Evolutionary conservation across 208 protist genomes (phyloP), one percentile per base, ranked within the genome.

Genomic region (Wallacemonas rigidus): DNA sequence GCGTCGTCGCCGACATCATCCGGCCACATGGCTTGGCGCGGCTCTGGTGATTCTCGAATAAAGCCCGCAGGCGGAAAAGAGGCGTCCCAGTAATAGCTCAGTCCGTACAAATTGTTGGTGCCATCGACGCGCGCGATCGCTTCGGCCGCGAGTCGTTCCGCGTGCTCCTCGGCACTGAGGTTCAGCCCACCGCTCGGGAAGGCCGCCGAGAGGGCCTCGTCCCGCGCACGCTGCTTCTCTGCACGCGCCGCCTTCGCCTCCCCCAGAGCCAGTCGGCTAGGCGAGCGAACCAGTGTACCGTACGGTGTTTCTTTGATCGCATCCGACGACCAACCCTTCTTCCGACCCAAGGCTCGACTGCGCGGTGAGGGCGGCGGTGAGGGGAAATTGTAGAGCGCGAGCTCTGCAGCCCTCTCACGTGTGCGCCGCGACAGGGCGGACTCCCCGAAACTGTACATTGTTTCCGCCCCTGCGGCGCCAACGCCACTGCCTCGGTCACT

Each of bases 21-120:
- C 2, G 87, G 87, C 89, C 88, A 96, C 91, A 96, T 96, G 8
- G 87, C 91, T 26, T 71, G 53, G 0, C 79, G 74, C 2, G 91
- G 81, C 50, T 87, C 79, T 2, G 91, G 91, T 38, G 62, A 64
- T 12, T 90, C 47, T 9, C 91, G 86, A 50, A 96, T 87, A 63
- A 91, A 94, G 1, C 91, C 91, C 11, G 71, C 65, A 1, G 91
- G 91, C 11, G 91, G 91, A 14, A 95, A 77, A n/a, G 77, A 73
- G 9, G 74, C 53, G 26, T 82, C 71, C 88, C 91, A 96, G 26
- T 84, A 74, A 67, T 93, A 90, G 43, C 80, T 84, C 9, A 96
- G 75, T 1, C 91, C 91, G 75, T 94, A 94, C 1, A 96, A 67
- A 54, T 89, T 82, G 62, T 86, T 79, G 35, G 63, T 74, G 44